phyloP scores from a whole-genome alignment of 2,329 filamentous ascomycete genomes.

The Xylariomycetidae sp. region DNA sequence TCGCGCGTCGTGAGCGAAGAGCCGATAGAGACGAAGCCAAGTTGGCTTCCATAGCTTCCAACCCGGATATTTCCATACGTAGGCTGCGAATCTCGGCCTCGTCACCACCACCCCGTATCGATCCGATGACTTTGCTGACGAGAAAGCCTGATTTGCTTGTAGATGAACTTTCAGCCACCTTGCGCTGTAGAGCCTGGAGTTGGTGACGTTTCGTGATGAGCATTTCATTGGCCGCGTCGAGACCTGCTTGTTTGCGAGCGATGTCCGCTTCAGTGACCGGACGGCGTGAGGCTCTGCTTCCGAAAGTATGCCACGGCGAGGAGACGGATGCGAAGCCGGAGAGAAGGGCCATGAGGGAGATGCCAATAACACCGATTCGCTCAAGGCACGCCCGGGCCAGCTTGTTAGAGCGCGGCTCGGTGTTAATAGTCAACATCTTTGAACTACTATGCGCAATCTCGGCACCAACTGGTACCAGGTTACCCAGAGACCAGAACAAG shows the following conservation, averaged over 20 bases:
- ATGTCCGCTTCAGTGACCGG: constrained; percentile 70
- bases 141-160: constrained; percentile 55
- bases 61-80: constrained; percentile 69
- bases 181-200: constrained; percentile 63
- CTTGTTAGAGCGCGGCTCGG: constrained; percentile 30
- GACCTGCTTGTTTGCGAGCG: constrained; percentile 68
- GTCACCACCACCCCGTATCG: constrained; percentile 59
- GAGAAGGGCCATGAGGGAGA: constrained; percentile 80
- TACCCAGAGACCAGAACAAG: constrained; percentile 70
- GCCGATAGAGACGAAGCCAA: constrained; percentile 59
- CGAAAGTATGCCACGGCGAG: constrained; percentile 78
- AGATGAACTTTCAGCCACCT: constrained; percentile 34
- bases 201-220: constrained; percentile 68
- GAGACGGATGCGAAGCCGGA: constrained; percentile 87
- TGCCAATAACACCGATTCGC: constrained; percentile 77
- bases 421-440: constrained; percentile 33
- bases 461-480: constrained; percentile 45
- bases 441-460: constrained; percentile 37
- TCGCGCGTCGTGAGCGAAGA: constrained; percentile 56
- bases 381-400: constrained; percentile 53
- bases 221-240: constrained; percentile 76
- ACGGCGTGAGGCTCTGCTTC: constrained; percentile 49
- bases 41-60: constrained; percentile 72
- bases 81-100: constrained; percentile 55
- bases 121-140: constrained; percentile 67